Conservation (phyloP, 179 eudicot species). For the Spergularia azorica region DNA sequence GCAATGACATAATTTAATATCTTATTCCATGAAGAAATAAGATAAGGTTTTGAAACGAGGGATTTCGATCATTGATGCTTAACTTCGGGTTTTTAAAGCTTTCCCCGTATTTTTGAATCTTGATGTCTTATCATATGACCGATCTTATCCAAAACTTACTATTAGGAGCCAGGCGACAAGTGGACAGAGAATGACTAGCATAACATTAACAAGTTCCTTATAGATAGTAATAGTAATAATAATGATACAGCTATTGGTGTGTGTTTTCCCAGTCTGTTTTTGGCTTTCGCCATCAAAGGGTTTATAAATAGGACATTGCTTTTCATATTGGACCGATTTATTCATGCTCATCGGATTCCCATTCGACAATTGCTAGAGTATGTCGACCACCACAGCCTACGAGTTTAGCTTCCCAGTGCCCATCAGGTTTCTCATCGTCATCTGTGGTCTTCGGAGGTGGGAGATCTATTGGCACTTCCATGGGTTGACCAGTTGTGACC, state of each 20-base stretch:
- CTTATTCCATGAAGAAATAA: too few species aligned
- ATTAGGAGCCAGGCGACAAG: too few species aligned
- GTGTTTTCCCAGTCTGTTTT: neutral
- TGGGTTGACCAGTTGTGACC: conserved; percentile 82
- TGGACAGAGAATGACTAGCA: too few species aligned
- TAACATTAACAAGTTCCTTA: neutral
- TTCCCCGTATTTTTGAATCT: too few species aligned
- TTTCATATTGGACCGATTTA: neutral
- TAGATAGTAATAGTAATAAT: neutral
- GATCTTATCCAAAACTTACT: neutral
- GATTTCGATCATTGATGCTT: too few species aligned
- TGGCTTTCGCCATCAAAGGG: conserved; percentile 2
- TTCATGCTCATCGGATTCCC: conserved; percentile 45
- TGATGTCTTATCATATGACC: too few species aligned
- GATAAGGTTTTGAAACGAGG: too few species aligned
- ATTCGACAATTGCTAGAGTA: conserved; percentile 71
- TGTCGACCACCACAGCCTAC: conserved; percentile 98
- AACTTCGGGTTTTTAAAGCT: too few species aligned
- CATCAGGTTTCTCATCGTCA: conserved; percentile 39
- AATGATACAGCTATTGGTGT: neutral
- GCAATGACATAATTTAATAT: too few species aligned
- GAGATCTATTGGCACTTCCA: conserved; percentile 76
- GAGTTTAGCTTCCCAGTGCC: conserved; percentile 70
- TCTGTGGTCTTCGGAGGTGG: conserved; percentile 49
- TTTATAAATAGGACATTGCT: neutral